These are phyloP conservation scores for Priceomyces melissophilus DNA, from an alignment of 805 yeast genomes.

Conservation along the genomic window DNA sequence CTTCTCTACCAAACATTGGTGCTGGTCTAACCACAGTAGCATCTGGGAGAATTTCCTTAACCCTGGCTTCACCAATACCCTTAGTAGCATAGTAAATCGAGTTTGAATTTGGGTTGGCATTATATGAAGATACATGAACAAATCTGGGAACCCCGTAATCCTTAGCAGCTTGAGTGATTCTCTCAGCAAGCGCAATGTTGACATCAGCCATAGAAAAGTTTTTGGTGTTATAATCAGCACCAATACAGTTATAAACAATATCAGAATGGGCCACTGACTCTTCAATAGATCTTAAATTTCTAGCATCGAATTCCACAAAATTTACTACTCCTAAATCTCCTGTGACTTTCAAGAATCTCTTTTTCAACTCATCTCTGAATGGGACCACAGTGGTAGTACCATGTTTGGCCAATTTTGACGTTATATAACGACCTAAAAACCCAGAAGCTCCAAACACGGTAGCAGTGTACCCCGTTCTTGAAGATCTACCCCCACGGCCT, in stretches of 20 bases:
- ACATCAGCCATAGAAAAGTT: constrained; percentile 81
- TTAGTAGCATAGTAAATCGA: constrained; percentile 77
- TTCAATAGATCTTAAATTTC: constrained; percentile 73
- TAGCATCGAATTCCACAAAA: constrained; percentile 75
- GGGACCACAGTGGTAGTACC: constrained; percentile 78
- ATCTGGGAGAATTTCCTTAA: constrained; percentile 63
- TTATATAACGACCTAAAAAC: constrained; percentile 69
- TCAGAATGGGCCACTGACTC: constrained; percentile 78
- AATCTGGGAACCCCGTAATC: constrained; percentile 70
- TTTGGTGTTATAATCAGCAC: constrained; percentile 72
- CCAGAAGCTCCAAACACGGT: constrained; percentile 86
- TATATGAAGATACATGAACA: constrained; percentile 76
- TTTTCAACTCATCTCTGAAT: constrained; percentile 75
- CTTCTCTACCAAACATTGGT: constrained; percentile 74
- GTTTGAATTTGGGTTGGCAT: constrained; percentile 64
- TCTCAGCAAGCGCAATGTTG: constrained; percentile 71
- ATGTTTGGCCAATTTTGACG: constrained; percentile 72
- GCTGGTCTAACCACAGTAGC: constrained; percentile 85
- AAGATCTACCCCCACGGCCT: constrained; percentile 80
- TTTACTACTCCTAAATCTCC: constrained; percentile 89
- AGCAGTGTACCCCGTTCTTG: constrained; percentile 84
- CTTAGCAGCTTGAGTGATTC: constrained; percentile 70
- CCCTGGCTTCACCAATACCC: constrained; percentile 73
- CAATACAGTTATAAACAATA: constrained; percentile 76
- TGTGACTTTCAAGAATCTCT: constrained; percentile 72